Percentiles rank a stretch among this genome's conserved stretches.
Conservation (phyloP, 148 eudicot genomes). For the Cornus kousa region DNA sequence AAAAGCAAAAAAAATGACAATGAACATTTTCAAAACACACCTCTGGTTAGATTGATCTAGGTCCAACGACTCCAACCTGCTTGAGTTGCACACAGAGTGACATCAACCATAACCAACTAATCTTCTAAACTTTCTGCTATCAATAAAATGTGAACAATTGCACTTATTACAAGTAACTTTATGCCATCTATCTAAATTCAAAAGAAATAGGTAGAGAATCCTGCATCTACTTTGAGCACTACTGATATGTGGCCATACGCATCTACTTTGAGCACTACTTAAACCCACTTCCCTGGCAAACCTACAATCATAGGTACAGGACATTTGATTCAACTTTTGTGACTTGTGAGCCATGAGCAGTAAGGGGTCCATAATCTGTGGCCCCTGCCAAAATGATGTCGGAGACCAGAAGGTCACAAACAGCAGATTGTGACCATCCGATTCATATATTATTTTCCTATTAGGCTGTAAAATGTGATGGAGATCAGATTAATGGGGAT, state of each 20-base stretch:
- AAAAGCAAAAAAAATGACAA: no score
- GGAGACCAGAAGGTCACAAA: background rate
- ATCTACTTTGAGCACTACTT: background rate
- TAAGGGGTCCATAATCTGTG: background rate
- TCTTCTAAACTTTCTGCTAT: no score
- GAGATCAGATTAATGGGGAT: background rate
- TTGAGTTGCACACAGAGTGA: no score
- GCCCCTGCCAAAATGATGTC: background rate
- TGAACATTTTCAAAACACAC: no score
- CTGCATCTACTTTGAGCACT: background rate
- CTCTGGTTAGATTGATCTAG: no score
- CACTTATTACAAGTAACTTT: no score
- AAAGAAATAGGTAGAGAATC: background rate
- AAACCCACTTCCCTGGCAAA: background rate
- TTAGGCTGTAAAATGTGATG: background rate
- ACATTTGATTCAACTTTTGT: background rate
- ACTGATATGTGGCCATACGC: no score
- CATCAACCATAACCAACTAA: no score
- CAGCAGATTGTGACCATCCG: background rate
- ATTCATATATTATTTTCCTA: no score
- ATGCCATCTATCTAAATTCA: no score
- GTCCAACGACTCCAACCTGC: no score
- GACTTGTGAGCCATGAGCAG: background rate
- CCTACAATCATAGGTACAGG: background rate
- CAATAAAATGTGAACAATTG: no score